phyloP scores from a whole-genome alignment of 495 filamentous ascomycete species.

The Tirmania nivea region DNA sequence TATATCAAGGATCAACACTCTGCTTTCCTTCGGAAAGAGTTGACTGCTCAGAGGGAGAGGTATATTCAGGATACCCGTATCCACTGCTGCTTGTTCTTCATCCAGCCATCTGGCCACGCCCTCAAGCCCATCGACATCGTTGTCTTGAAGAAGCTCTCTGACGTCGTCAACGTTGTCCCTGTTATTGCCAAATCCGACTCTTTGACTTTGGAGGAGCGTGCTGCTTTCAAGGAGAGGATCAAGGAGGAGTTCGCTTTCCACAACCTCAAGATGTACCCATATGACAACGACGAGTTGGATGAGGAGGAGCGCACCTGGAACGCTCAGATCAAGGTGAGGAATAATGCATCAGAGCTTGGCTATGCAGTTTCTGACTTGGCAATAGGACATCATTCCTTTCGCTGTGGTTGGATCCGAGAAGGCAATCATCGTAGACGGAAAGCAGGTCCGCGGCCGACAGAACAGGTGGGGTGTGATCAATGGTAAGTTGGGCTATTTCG shows the following conservation, averaged over 20 bases:
- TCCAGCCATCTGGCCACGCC: constrained; percentile 92
- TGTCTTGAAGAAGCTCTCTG: constrained; percentile 93
- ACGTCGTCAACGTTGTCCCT: constrained; percentile 96
- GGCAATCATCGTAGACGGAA: constrained; percentile 89
- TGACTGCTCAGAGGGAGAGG: constrained; percentile 96
- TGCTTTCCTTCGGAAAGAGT: constrained; percentile 97
- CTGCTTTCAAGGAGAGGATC: constrained; percentile 94
- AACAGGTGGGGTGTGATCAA: constrained; percentile 99
- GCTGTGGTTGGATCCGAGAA: constrained; percentile 96
- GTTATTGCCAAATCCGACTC: constrained; percentile 98
- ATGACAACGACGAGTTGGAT: constrained; percentile 97
- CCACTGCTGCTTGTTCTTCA: constrained; percentile 99
- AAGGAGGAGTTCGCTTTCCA: constrained; percentile 99
- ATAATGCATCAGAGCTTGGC: background rate
- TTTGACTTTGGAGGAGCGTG: constrained; percentile 83
- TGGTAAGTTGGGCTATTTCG: constrained; percentile 6
- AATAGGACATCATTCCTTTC: constrained; percentile 80
- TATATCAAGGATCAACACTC: constrained; percentile 99
- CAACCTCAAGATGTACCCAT: constrained; percentile 99
- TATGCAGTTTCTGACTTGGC: background rate
- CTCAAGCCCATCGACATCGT: constrained; percentile 98
- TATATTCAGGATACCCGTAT: constrained; percentile 98
- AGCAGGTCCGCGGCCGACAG: constrained; percentile 92
- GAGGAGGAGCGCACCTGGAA: constrained; percentile 89
- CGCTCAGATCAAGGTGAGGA: constrained; percentile 72